Percentiles rank a stretch among this genome's conserved stretches.
Conservation (phyloP, 108 stramenopile species). For the Skeletonema tropicum region DNA sequence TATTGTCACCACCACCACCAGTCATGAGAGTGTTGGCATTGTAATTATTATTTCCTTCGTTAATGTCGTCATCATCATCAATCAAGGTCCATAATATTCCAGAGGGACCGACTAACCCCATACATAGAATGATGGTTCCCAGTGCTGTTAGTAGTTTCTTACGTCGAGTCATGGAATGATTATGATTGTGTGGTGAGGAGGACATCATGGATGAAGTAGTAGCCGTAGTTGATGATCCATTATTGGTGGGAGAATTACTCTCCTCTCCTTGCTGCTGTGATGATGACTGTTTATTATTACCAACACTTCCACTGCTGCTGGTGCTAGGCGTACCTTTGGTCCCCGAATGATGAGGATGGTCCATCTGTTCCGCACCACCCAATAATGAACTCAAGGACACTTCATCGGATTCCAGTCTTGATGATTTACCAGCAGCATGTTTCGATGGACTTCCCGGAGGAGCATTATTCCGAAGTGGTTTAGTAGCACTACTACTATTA, state of each 20-base stretch:
- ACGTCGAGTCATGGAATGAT: neutral
- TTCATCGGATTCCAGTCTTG: neutral
- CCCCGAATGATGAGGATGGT: neutral
- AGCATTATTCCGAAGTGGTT: no score
- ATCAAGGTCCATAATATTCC: slow-evolving; percentile 10
- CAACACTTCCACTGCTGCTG: no score
- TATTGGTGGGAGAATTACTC: neutral
- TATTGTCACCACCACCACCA: neutral
- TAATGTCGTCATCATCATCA: neutral
- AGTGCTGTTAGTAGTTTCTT: slow-evolving; percentile 5
- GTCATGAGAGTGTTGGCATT: neutral
- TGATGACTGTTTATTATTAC: neutral
- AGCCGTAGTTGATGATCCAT: neutral
- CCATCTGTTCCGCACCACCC: neutral
- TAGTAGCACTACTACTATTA: no score
- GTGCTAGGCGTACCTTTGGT: no score
- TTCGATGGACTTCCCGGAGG: neutral
- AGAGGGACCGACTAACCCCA: slow-evolving; percentile 19
- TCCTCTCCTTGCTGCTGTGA: neutral
- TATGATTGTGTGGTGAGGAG: neutral
- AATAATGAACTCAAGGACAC: slow-evolving; percentile 1
- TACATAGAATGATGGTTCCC: slow-evolving; percentile 7
- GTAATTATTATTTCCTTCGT: no score
- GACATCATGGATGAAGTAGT: neutral
- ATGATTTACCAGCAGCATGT: neutral